Conservation (phyloP, 345 rosid species). For the Eucalyptus tenuipes region DNA sequence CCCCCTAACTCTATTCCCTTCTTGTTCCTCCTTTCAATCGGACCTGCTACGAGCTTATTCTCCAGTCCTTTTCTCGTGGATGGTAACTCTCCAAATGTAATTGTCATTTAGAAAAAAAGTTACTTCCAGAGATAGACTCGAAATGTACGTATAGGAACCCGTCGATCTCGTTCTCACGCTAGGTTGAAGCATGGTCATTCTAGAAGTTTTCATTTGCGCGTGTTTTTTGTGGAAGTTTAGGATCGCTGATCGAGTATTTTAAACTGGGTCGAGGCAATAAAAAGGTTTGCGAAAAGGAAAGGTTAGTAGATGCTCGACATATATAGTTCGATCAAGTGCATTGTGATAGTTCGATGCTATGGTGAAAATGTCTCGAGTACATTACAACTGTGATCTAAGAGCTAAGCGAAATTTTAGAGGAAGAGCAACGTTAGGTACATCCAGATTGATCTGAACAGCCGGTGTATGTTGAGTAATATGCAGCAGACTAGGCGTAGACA, state of each 20-base stretch:
- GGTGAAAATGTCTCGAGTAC: not conserved
- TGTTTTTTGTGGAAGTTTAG: not conserved
- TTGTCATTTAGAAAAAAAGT: not conserved
- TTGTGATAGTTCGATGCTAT: not conserved
- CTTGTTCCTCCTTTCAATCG: not conserved
- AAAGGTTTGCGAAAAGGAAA: not conserved
- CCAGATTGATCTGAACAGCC: not conserved
- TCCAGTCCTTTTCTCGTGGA: not conserved
- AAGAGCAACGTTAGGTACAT: not conserved
- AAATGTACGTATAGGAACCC: not conserved
- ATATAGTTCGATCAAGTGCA: not conserved
- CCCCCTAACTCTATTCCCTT: not conserved
- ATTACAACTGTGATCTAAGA: not conserved
- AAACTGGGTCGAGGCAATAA: not conserved
- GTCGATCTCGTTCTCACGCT: not conserved
- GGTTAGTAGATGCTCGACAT: not conserved
- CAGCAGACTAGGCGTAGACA: not conserved
- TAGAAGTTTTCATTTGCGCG: not conserved
- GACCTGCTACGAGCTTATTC: not conserved
- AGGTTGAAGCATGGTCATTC: not conserved
- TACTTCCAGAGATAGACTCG: not conserved
- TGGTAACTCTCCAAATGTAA: not conserved
- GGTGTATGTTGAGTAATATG: not conserved
- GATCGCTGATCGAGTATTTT: not conserved
- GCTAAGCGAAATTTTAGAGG: not conserved